Percentiles rank a stretch among this genome's conserved stretches.
These are phyloP conservation scores for Cyclocybe cylindracea DNA, from an alignment of 768 basidiomycete genomes.

Conservation along the genomic window DNA sequence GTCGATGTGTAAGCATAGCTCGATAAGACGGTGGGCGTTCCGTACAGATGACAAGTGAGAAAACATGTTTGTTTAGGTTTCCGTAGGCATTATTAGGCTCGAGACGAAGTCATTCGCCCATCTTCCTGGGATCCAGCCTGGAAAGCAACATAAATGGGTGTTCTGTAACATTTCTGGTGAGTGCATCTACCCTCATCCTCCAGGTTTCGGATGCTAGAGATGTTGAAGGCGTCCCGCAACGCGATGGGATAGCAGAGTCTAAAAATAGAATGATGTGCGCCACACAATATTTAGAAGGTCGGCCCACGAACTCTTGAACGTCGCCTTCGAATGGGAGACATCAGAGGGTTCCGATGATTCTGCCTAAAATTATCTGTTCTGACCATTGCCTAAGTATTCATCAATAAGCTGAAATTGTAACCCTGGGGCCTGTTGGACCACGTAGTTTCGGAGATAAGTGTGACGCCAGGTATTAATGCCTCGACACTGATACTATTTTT, in stretches of 20 bases:
- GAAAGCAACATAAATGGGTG: neutral
- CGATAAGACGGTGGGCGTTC: slow-evolving; percentile 63
- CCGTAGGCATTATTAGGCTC: slow-evolving; percentile 62
- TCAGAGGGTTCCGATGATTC: neutral
- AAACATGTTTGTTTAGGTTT: slow-evolving; percentile 59
- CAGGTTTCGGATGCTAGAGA: slow-evolving; percentile 52
- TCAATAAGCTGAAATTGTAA: too few species aligned
- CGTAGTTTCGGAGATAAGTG: too few species aligned
- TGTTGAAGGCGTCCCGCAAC: slow-evolving; percentile 53
- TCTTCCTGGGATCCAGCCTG: slow-evolving; percentile 59
- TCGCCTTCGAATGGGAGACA: slow-evolving; percentile 37
- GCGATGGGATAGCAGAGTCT: slow-evolving; percentile 63
- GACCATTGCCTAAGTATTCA: slow-evolving; percentile 55
- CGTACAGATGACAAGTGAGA: slow-evolving; percentile 68
- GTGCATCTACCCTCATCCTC: slow-evolving; percentile 44
- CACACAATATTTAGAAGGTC: neutral
- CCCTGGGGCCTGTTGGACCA: too few species aligned
- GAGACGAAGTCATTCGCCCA: slow-evolving; percentile 65
- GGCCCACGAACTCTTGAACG: slow-evolving; percentile 55
- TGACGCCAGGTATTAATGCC: too few species aligned
- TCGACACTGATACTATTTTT: too few species aligned
- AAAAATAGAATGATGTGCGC: neutral
- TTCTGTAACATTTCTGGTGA: neutral
- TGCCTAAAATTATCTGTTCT: slow-evolving; percentile 3
- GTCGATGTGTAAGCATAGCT: slow-evolving; percentile 52